Evolutionary conservation across 2,329 filamentous ascomycete species (phyloP), one percentile per base, ranked within the genome.

Genomic region (Paracoccidioides lutzii): DNA sequence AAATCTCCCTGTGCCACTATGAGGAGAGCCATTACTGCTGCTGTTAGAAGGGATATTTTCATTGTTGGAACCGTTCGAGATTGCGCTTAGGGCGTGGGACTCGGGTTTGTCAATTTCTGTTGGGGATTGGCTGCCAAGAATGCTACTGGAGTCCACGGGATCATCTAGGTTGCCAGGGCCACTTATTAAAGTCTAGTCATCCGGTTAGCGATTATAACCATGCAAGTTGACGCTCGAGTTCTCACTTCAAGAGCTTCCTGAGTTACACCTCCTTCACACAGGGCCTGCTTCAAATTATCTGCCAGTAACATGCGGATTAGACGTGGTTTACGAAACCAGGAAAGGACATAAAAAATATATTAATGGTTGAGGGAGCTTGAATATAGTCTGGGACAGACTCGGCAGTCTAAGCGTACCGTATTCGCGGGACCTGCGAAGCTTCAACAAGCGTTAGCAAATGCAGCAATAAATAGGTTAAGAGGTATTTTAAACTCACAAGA

Each of bases 201-300:
- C 61, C 48, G 59, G 57, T 52, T 55, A 37, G 53, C 57, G 52
- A 52, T 22, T 60, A 33, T 35, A 43, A 53, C 44, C 32, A 50
- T 53, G 30, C 46, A 54, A 37, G 45, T 40, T 35, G 37, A 46
- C 32, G 46, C 44, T 37, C 52, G 42, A 57, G 43, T 57, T 56
- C 61, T 67, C 61, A 78, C 73, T 57, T 77, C 71, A 33, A 81
- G 68, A 22, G 75, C 76, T 50, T 79, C 74, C 22, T 65, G 63
- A 28, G 74, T 74, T 56, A 80, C 66, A 5, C 78, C 78, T 15
- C 77, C 78, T 46, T 70, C 69, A 57, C 77, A 72, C 9, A 81
- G 70, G 14, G 76, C 74, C 35, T 69, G 70, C 58, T 71, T 75
- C 53, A 81, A 69, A 43, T 73, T 69, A 57, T 72, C 76, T 78